Conservation (phyloP, 1,139 yeast species). For the Martiniozyma asiatica region DNA sequence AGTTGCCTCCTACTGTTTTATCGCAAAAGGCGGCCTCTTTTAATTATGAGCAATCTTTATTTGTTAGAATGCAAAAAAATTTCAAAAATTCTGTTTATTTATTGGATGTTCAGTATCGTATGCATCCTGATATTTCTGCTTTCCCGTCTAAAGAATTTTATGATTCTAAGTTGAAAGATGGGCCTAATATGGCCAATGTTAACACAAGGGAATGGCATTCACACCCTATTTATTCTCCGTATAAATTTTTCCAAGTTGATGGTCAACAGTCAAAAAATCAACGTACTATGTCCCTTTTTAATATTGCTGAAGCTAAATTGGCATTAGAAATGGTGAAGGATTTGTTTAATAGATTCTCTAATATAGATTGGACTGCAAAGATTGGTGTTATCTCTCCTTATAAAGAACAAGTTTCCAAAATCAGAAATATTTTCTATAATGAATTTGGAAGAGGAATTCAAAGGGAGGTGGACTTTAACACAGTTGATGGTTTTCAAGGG, state of each 20-base stretch:
- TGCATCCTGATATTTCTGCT: slow-evolving; percentile 84
- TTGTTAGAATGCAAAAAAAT: slow-evolving; percentile 82
- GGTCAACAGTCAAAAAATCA: slow-evolving; percentile 54
- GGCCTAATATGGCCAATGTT: slow-evolving; percentile 48
- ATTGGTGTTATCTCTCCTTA: slow-evolving; percentile 94
- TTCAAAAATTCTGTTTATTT: slow-evolving; percentile 53
- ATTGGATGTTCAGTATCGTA: slow-evolving; percentile 91
- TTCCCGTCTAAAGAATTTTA: slow-evolving; percentile 87
- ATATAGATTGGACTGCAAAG: slow-evolving; percentile 48
- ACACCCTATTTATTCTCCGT: slow-evolving; percentile 45
- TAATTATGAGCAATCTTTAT: slow-evolving; percentile 82
- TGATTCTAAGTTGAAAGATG: slow-evolving; percentile 59
- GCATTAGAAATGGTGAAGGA: slow-evolving; percentile 59
- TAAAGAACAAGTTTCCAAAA: slow-evolving; percentile 64
- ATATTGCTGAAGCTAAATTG: slow-evolving; percentile 56
- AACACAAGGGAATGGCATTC: slow-evolving; percentile 73
- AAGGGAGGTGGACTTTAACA: slow-evolving; percentile 72
- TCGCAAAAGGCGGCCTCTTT: slow-evolving; percentile 76
- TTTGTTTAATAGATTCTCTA: slow-evolving; percentile 39
- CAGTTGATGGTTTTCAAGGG: slow-evolving; percentile 97
- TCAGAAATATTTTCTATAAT: slow-evolving; percentile 44
- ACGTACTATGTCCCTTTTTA: slow-evolving; percentile 58
- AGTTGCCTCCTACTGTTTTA: slow-evolving; percentile 95
- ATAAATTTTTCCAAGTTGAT: slow-evolving; percentile 62
- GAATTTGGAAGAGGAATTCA: slow-evolving; percentile 53